These are phyloP conservation scores for Clonostachys sp. DNA, from an alignment of 2,329 filamentous ascomycete species.

Conservation along the genomic window DNA sequence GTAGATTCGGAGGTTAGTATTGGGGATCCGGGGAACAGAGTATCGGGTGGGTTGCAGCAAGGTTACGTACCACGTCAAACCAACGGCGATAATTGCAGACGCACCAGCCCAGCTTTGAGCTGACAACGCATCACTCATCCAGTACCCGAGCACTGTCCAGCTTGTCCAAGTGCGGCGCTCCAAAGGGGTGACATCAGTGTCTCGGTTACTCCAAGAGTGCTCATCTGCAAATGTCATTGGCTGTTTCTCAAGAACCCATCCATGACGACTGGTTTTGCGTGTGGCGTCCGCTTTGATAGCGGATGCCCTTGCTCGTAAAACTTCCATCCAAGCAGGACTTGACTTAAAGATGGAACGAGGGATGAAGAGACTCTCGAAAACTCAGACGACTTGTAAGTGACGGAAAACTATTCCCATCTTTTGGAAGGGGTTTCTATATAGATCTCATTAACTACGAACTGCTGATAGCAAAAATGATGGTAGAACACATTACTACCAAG, in stretches of 20 bases:
- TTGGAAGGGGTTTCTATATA: no score
- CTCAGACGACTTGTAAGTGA: no score
- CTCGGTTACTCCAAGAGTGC: neutral
- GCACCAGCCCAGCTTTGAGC: slow-evolving; percentile 14
- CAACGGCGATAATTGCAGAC: slow-evolving; percentile 12
- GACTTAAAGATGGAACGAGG: no score
- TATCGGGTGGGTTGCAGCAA: neutral
- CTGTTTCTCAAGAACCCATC: slow-evolving; percentile 3
- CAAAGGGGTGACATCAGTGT: slow-evolving; percentile 4
- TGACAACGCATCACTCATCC: slow-evolving; percentile 12
- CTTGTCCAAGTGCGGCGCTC: slow-evolving; percentile 11
- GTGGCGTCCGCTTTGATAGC: neutral
- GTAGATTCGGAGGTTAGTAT: neutral
- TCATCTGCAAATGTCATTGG: slow-evolving; percentile 1
- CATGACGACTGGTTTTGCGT: neutral
- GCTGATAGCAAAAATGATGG: no score
- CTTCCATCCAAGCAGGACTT: neutral
- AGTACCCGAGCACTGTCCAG: slow-evolving; percentile 14
- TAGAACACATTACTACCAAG: no score
- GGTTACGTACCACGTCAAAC: slow-evolving; percentile 10
- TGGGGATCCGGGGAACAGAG: neutral
- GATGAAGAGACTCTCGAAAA: no score
- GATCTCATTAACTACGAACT: no score
- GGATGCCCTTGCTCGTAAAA: neutral
- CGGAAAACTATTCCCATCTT: no score